phyloP scores from a whole-genome alignment of 1,139 yeast species.

The Kodamaea arcana region DNA sequence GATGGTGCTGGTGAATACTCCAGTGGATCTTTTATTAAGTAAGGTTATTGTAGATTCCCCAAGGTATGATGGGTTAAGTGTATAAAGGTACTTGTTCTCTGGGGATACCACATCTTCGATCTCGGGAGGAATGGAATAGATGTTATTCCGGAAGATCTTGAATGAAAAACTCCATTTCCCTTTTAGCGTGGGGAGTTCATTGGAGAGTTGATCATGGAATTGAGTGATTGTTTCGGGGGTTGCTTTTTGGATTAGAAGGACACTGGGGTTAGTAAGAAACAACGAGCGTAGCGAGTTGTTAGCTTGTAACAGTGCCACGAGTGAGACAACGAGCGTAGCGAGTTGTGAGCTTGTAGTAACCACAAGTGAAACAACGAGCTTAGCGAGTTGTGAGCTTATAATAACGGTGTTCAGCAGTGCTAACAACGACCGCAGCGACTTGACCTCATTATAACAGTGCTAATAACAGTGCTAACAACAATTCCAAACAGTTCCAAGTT shows the following conservation, averaged over 20 bases:
- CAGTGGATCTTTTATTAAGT: slow-evolving; percentile 44
- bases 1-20: slow-evolving; percentile 40
- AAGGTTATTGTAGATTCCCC: slow-evolving; percentile 47
- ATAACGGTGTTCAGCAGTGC: too few relatives aligned
- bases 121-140: slow-evolving; percentile 43
- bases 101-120: slow-evolving; percentile 27
- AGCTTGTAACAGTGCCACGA: too few relatives aligned
- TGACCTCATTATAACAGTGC: too few relatives aligned
- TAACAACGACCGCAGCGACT: too few relatives aligned
- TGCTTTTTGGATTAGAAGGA: slow-evolving; percentile 51
- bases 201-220: slow-evolving; percentile 63
- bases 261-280: slow-evolving; percentile 30
- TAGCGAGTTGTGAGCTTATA: too few relatives aligned
- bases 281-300: too few relatives aligned
- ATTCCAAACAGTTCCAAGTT: too few relatives aligned
- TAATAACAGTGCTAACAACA: too few relatives aligned
- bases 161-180: slow-evolving; percentile 66
- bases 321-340: background rate
- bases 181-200: slow-evolving; percentile 53
- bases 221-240: slow-evolving; percentile 62
- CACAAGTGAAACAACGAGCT: too few relatives aligned
- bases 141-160: slow-evolving; percentile 62
- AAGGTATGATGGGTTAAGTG: slow-evolving; percentile 53
- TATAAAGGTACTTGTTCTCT: slow-evolving; percentile 50
- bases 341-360: too few relatives aligned